Evolutionary conservation across 1,139 yeast species (phyloP).

Genomic region (Yamadazyma pseudoaaseri): DNA sequence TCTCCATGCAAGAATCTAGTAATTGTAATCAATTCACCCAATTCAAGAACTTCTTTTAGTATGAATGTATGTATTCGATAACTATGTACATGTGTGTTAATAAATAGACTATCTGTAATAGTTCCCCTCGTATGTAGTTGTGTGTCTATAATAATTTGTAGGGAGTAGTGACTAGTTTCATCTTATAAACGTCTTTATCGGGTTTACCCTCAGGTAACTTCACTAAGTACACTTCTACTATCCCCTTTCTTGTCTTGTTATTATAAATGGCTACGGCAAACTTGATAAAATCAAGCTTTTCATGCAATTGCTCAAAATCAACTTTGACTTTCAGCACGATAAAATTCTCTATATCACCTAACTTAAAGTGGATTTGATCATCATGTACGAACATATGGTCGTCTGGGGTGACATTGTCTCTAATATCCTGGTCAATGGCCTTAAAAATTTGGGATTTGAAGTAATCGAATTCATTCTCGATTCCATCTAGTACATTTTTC

Average conservation of each 20-base stretch:
- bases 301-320: conserved; percentile 10
- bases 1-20: conserved; percentile 33
- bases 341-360: conserved; percentile 32
- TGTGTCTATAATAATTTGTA: conserved; percentile 11
- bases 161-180: conserved; percentile 25
- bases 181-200: conserved; percentile 10
- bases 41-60: conserved; percentile 9
- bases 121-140: no score
- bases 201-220: conserved; percentile 14
- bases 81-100: conserved; percentile 2
- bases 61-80: conserved; percentile 4
- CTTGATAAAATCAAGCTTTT: conserved; percentile 26
- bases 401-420: conserved; percentile 23
- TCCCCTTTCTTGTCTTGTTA: conserved; percentile 27
- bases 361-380: conserved; percentile 20
- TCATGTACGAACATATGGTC: conserved; percentile 23
- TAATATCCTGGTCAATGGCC: conserved; percentile 23
- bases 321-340: conserved; percentile 16
- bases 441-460: conserved; percentile 30
- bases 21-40: conserved; percentile 25
- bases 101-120: no score
- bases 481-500: conserved; percentile 30
- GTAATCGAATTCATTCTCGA: conserved; percentile 39
- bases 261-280: conserved; percentile 32
- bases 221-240: conserved; percentile 31